Evolutionary conservation across 1,284 basidiomycete genomes (phyloP).

Genomic region (Phylloporus sp.): DNA sequence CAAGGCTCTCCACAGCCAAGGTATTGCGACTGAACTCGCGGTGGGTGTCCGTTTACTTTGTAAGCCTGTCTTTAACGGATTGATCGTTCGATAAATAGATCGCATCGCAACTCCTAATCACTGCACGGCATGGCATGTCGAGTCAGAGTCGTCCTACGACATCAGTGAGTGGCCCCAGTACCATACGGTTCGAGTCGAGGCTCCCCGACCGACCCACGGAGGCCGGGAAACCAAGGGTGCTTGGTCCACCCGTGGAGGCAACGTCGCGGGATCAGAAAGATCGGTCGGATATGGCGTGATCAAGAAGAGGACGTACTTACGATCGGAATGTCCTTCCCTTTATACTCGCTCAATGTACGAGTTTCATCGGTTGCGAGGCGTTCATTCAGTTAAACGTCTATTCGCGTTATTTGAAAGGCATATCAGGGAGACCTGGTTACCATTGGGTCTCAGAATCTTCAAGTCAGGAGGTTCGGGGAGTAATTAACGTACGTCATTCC

Average conservation of each 20-base stretch:
- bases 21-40: conserved; percentile 21
- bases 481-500: too few species aligned
- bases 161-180: not conserved
- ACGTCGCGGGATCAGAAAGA: not conserved
- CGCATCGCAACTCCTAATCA: conserved; percentile 28
- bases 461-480: too few species aligned
- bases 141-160: not conserved
- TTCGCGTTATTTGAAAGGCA: too few species aligned
- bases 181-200: not conserved
- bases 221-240: not conserved
- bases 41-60: conserved; percentile 12
- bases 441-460: too few species aligned
- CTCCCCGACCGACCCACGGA: not conserved
- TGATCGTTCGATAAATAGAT: conserved; percentile 3
- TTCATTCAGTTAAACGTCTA: too few species aligned
- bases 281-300: not conserved
- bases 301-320: too few species aligned
- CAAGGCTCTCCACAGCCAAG: conserved; percentile 11
- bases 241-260: not conserved
- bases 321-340: not conserved
- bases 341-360: not conserved
- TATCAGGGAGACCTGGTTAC: too few species aligned
- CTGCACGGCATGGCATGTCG: conserved; percentile 19
- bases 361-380: not conserved
- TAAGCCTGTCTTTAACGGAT: not conserved